phyloP scores from a whole-genome alignment of 1,139 yeast species.

The Scheffersomyces illinoinensis region DNA sequence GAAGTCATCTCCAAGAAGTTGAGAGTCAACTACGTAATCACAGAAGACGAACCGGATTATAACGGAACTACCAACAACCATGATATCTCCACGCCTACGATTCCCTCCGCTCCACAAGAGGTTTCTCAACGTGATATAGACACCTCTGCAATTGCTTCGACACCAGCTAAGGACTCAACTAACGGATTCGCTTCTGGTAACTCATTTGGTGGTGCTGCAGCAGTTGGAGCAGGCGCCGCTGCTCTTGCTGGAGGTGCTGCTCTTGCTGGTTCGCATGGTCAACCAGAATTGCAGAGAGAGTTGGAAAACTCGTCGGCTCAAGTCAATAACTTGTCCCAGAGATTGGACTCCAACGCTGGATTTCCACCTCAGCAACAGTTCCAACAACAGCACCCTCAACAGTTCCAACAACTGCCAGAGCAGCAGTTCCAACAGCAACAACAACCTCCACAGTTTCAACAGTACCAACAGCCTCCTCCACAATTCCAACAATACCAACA shows the following conservation, averaged over 20 bases:
- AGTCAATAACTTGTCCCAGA: constrained; percentile 39
- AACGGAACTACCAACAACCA: constrained; percentile 13
- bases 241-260: constrained; percentile 13
- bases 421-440: constrained; percentile 3
- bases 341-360: constrained; percentile 1
- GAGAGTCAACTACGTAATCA: constrained; percentile 64
- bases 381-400: constrained; percentile 5
- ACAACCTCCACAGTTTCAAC: constrained; percentile 3
- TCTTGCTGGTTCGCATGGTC: constrained; percentile 13
- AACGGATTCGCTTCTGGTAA: neutral
- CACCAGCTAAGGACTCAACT: neutral
- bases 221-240: constrained; percentile 7
- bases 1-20: constrained; percentile 72
- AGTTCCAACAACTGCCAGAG: constrained; percentile 2
- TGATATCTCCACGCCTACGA: neutral
- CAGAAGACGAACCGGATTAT: constrained; percentile 20
- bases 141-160: constrained; percentile 1
- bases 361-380: constrained; percentile 1
- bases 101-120: neutral
- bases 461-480: constrained; percentile 2
- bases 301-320: constrained; percentile 42
- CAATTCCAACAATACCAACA: constrained; percentile 3
- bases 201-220: constrained; percentile 2
- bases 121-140: neutral
- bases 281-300: constrained; percentile 23